phyloP scores from a whole-genome alignment of 75 land plant genomes.

The Selaginella tamariscina region DNA sequence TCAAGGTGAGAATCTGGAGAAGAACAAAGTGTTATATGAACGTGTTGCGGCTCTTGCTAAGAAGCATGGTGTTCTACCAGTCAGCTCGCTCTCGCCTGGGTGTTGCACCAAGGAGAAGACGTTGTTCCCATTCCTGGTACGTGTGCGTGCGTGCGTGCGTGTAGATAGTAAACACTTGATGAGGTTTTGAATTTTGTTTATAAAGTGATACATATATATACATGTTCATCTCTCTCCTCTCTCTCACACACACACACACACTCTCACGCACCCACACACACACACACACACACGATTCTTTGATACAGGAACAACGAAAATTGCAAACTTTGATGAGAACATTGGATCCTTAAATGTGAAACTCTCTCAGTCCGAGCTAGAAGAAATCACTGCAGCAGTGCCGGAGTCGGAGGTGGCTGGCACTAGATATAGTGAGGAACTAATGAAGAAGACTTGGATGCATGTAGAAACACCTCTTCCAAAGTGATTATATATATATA shows the following conservation, averaged over 20 bases:
- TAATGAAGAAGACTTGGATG: conserved; percentile 14
- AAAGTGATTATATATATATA: too few relatives aligned
- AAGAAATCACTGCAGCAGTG: conserved; percentile 31
- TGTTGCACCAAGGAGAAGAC: conserved; percentile 43
- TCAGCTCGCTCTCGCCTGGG: conserved; percentile 55
- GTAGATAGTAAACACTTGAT: conserved; percentile 13
- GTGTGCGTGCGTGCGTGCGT: not conserved
- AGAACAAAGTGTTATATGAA: conserved; percentile 41
- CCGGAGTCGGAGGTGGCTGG: conserved; percentile 33
- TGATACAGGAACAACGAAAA: conserved; percentile 39
- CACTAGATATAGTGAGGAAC: conserved; percentile 12
- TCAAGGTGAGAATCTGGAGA: conserved; percentile 38
- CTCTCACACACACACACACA: too few relatives aligned
- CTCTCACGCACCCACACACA: too few relatives aligned
- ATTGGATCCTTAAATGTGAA: conserved; percentile 29
- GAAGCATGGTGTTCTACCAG: conserved; percentile 32
- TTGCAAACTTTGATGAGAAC: conserved; percentile 36
- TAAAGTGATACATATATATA: conserved; percentile 20
- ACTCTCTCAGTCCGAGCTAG: conserved; percentile 28
- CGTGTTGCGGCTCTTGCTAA: conserved; percentile 28
- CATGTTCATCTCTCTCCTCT: conserved; percentile 13
- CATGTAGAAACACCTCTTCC: conserved; percentile 23
- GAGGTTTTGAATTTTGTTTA: not conserved
- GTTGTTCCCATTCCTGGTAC: conserved; percentile 53
- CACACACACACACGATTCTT: too few relatives aligned